A percentile compares a stretch with the other conserved stretches of the same genome.
Evolutionary conservation across 1,284 basidiomycete genomes (phyloP).

Genomic region (Cystobasidium pallidum): DNA sequence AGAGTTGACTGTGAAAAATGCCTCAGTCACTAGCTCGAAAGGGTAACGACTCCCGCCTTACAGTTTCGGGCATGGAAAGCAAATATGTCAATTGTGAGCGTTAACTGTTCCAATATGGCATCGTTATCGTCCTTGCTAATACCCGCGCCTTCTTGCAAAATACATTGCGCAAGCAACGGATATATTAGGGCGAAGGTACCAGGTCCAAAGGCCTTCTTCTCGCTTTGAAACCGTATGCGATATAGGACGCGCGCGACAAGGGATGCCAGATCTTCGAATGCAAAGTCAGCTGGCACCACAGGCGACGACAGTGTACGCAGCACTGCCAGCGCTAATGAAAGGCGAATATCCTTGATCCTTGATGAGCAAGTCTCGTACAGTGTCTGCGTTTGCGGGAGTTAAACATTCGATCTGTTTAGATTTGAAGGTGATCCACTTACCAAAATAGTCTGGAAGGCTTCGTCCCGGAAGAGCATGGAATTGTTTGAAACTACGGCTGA

Average conservation of each 20-base stretch:
- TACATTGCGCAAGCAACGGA: slow-evolving; percentile 74
- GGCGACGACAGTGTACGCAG: slow-evolving; percentile 70
- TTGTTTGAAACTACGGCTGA: slow-evolving; percentile 56
- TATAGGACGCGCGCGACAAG: slow-evolving; percentile 85
- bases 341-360: slow-evolving; percentile 68
- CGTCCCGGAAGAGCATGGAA: slow-evolving; percentile 62
- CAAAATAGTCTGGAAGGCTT: slow-evolving; percentile 75
- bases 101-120: slow-evolving; percentile 81
- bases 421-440: slow-evolving; percentile 59
- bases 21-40: background rate
- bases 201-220: slow-evolving; percentile 79
- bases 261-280: slow-evolving; percentile 71
- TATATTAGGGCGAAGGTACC: slow-evolving; percentile 81
- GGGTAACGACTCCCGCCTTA: slow-evolving; percentile 57
- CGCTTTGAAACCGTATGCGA: slow-evolving; percentile 77
- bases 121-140: slow-evolving; percentile 66
- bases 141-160: slow-evolving; percentile 70
- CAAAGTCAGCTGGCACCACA: slow-evolving; percentile 72
- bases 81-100: slow-evolving; percentile 81
- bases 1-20: slow-evolving; percentile 62
- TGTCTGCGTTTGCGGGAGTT: slow-evolving; percentile 35
- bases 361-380: slow-evolving; percentile 62
- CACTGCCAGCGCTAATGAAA: slow-evolving; percentile 78
- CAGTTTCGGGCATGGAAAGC: slow-evolving; percentile 84
- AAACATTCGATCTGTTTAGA: background rate